Base-by-base conservation (phyloP, 345 rosid genomes). In the Microcos paniculata region DNA sequence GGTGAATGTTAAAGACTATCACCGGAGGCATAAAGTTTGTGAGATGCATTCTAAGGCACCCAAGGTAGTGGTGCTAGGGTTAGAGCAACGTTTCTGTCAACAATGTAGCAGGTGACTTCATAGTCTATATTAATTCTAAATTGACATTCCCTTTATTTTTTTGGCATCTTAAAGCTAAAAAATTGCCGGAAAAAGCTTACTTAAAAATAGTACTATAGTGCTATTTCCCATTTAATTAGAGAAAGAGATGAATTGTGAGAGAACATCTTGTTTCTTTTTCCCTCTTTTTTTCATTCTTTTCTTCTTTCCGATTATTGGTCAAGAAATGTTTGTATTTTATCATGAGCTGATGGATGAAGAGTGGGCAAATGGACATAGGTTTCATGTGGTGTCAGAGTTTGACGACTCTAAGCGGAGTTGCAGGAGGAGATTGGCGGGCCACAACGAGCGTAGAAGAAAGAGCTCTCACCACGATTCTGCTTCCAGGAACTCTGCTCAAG, bases 51-150 rank as follows among this genome's bases (percentile, higher is more conserved):
- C 98, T 0, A 91, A 93, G 79, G 87, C 89, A 77, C 88, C 94
- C 18, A 88, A 79, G 76, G 98, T 89, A 1, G 49, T 78, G 62
- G 97, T 93, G 61, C 64, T 74, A 24, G 98, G 98, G 74, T 33
- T 88, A 46, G 91, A 90, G 75, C 92, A 91, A 76, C 87, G 98
- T 4, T 93, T 93, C 78, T 93, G 98, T 76, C 98, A 93, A 82
- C 97, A 93, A 78, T 93, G 98, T 80, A 93, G 98, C 85, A 85
- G 97, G 98, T 90, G 80, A 79, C 53, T n/a, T n/a, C n/a, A n/a
- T n/a, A n/a, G n/a, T n/a, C n/a, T 9, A n/a, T 45, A 23, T 57
- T 18, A 42, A 28, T 58, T 59, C 31, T 46, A 15, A 15, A 5
- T 48, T 70, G 3, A 19, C 1, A 24, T 45, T 38, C 38, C 38